Evolutionary conservation across 208 protist species (phyloP), one percentile per base, ranked within the genome.

Genomic region (Naegleria lovaniensis): DNA sequence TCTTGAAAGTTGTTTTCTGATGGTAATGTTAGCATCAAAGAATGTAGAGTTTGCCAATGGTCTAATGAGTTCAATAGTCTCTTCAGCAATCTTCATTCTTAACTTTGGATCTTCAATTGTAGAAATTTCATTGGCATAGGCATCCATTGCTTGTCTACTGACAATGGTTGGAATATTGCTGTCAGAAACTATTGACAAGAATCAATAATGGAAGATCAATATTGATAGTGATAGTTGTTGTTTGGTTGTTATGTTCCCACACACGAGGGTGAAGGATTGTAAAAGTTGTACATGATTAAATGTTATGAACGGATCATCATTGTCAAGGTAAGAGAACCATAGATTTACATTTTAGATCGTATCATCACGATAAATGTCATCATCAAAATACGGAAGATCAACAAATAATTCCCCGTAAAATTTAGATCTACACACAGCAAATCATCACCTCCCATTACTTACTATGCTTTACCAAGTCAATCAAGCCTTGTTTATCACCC

Each of bases 391-490:
- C 43, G 43, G 43, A 48, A 48, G 43, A 48, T 48, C 43, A 48
- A 48, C 43, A 48, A 48, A 48, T 48, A 48, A 48, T 48, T 48
- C 43, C 7, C 43, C 43, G 7, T 48, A 48, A 48, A 48, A 48
- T 9, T 85, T n/a, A 7, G n/a, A 41, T 85, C 13, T 16, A 85
- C 15, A 41, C 13, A 48, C 7, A n/a, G 43, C 43, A 48, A 48
- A 48, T 48, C 43, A 48, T 48, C 43, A 87, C 6, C 11, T 6
- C 33, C 22, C 51, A 88, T 39, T 40, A 88, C 85, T 51, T 88
- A 88, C 85, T 55, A 38, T 88, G 39, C 33, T 88, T 58, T 59
- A 88, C 43, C 33, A 88, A 88, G 22, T 88, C 85, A 39, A 88
- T 88, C n/a, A 88, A 58, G 6, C 41, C 39, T n/a, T 55, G 6